Evolutionary conservation across 345 rosid species (phyloP).

Genomic region (Punica granatum): DNA sequence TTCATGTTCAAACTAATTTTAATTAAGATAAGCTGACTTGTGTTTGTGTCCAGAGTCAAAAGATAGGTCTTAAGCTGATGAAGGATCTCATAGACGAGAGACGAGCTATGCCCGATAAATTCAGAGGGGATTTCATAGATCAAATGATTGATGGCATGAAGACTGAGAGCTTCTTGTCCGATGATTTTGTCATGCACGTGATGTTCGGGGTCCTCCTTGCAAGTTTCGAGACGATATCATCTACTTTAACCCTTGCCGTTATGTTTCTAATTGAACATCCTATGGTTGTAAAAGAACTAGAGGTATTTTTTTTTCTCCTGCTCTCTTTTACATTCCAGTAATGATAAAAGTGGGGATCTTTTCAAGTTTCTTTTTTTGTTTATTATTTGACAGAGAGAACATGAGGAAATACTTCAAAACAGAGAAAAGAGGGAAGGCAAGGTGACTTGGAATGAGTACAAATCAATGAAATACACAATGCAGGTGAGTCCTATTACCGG

Average conservation of each 20-base stretch:
- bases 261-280: constrained; percentile 25
- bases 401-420: constrained; percentile 18
- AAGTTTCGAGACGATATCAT: constrained; percentile 29
- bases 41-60: constrained; percentile 17
- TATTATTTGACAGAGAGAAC: constrained; percentile 40
- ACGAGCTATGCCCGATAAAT: constrained; percentile 9
- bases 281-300: constrained; percentile 20
- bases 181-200: constrained; percentile 16
- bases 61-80: constrained; percentile 15
- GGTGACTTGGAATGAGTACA: constrained; percentile 40
- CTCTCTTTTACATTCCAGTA: neutral
- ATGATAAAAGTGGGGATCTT: no score
- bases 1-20: no score
- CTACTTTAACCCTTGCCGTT: constrained; percentile 18
- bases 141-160: constrained; percentile 19
- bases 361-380: no score
- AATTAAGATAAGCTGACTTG: no score
- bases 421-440: constrained; percentile 10
- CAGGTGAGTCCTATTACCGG: constrained; percentile 18
- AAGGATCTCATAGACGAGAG: constrained; percentile 19
- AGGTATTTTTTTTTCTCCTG: neutral
- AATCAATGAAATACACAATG: constrained; percentile 35
- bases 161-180: constrained; percentile 15
- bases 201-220: constrained; percentile 24
- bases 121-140: constrained; percentile 25